Percentiles rank a stretch among this genome's conserved stretches.
These are phyloP conservation scores for Pulveroboletus sp. DNA, from an alignment of 768 basidiomycete genomes.

Conservation along the genomic window DNA sequence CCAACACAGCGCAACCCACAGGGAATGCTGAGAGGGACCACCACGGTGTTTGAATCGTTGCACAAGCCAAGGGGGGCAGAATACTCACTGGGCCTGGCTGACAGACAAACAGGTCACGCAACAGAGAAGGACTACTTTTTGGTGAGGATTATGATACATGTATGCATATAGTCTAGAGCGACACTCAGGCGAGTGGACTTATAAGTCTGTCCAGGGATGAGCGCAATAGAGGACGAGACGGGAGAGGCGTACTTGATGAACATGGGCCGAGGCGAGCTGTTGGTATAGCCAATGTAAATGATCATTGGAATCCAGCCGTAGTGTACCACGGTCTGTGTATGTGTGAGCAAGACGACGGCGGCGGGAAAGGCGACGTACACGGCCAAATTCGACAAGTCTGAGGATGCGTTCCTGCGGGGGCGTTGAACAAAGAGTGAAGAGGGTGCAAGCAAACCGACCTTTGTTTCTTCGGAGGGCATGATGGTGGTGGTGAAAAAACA, in stretches of 20 bases:
- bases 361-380: constrained; percentile 50
- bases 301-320: constrained; percentile 97
- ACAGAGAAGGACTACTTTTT: constrained; percentile 12
- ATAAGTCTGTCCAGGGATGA: constrained; percentile 61
- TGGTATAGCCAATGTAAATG: constrained; percentile 91
- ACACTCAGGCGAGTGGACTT: constrained; percentile 80
- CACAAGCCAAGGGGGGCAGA: background rate
- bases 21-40: constrained; percentile 38
- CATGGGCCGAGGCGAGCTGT: constrained; percentile 91
- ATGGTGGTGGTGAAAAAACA: constrained; percentile 11
- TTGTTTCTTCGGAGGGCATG: constrained; percentile 93
- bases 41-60: constrained; percentile 69
- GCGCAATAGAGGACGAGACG: background rate
- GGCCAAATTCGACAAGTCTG: constrained; percentile 76
- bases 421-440: background rate
- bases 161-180: constrained; percentile 16
- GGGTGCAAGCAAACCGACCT: constrained; percentile 42
- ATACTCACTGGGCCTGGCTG: constrained; percentile 28
- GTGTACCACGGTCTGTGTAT: constrained; percentile 75
- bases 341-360: constrained; percentile 1
- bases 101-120: background rate
- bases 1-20: constrained; percentile 2
- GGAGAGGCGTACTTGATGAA: constrained; percentile 84
- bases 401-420: constrained; percentile 64
- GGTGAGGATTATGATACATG: constrained; percentile 29